Evolutionary conservation across 169 alveolate species (phyloP).

Genomic region (Plasmodium blacklocki): DNA sequence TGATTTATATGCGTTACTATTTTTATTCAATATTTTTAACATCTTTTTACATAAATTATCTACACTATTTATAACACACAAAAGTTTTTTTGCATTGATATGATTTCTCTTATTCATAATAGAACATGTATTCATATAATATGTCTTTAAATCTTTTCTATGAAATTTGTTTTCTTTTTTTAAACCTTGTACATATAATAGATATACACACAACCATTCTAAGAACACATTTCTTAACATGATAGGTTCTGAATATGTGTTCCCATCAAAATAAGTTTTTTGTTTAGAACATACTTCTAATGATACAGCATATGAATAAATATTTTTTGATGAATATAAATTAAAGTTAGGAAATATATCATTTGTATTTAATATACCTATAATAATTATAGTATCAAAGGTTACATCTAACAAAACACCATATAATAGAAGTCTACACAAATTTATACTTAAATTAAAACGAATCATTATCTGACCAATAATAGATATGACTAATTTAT

Average conservation of each 20-base stretch:
- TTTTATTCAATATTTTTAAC: constrained; percentile 3
- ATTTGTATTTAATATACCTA: constrained; percentile 31
- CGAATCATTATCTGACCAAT: constrained; percentile 61
- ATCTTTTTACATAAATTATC: constrained; percentile 19
- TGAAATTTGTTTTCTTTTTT: constrained; percentile 20
- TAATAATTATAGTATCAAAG: constrained; percentile 20
- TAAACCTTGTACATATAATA: constrained; percentile 15
- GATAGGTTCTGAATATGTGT: constrained; percentile 29
- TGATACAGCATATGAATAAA: constrained; percentile 28
- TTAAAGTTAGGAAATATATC: constrained; percentile 49
- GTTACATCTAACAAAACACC: constrained; percentile 26
- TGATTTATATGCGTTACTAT: constrained; percentile 39
- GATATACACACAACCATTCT: constrained; percentile 46
- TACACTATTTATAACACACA: constrained; percentile 40
- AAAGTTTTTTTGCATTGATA: constrained; percentile 27
- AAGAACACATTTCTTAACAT: constrained; percentile 40
- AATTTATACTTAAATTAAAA: constrained; percentile 22
- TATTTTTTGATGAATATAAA: constrained; percentile 24
- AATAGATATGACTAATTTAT: constrained; percentile 31
- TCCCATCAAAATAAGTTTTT: constrained; percentile 41
- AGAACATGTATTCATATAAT: constrained; percentile 26
- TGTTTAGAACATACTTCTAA: constrained; percentile 25
- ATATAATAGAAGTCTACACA: constrained; percentile 26
- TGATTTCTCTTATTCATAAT: constrained; percentile 29
- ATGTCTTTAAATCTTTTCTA: constrained; percentile 2